These are phyloP conservation scores for Globisporangium lucens DNA, from an alignment of 352 stramenopile genomes.

Conservation along the genomic window DNA sequence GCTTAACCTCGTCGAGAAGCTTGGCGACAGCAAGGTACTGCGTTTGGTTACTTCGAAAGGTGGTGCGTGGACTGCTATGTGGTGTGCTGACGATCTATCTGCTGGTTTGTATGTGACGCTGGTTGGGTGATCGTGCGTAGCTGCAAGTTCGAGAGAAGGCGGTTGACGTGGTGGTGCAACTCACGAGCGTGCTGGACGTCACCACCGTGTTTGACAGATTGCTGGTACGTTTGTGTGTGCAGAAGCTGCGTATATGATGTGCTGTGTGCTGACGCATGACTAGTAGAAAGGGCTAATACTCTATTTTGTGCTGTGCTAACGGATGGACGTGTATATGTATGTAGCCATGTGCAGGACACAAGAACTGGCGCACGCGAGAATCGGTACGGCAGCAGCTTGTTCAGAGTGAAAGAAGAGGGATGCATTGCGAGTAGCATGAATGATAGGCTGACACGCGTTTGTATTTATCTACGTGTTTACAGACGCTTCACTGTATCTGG, in stretches of 20 bases:
- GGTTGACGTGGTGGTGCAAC: conserved; percentile 61
- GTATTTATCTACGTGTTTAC: background rate
- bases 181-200: conserved; percentile 71
- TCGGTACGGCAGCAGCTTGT: conserved; percentile 37
- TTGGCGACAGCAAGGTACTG: conserved; percentile 73
- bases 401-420: background rate
- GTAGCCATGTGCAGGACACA: conserved; percentile 51
- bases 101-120: background rate
- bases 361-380: conserved; percentile 83
- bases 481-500: conserved; percentile 71
- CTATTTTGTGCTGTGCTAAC: background rate
- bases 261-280: background rate
- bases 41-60: background rate
- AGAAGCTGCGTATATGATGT: conserved; percentile 15
- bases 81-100: conserved; percentile 6
- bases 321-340: background rate
- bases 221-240: conserved; percentile 16
- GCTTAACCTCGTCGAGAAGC: conserved; percentile 60
- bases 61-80: background rate
- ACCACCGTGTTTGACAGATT: conserved; percentile 52
- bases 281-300: background rate
- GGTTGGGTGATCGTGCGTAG: conserved; percentile 3
- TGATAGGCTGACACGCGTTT: background rate
- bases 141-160: conserved; percentile 67
- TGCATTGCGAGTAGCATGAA: background rate